Percentiles rank a stretch among this genome's conserved stretches.
Conservation (phyloP, 768 basidiomycete genomes). For the Leccinum imitatum region DNA sequence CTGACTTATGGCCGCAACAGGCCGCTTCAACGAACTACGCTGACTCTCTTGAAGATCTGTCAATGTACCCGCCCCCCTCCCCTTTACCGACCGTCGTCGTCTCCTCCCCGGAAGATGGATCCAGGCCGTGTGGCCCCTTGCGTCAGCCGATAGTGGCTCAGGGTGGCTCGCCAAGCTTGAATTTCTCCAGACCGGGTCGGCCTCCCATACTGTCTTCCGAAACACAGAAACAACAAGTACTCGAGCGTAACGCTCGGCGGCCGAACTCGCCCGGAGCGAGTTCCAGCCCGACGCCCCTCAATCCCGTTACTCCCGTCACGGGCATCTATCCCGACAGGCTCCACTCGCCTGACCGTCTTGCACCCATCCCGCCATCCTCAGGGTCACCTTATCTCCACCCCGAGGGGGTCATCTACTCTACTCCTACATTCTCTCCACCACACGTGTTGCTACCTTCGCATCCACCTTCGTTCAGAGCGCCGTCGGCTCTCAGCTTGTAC, state of each 20-base stretch:
- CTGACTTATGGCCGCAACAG: slow-evolving; percentile 23
- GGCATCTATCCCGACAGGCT: slow-evolving; percentile 16
- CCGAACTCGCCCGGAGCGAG: slow-evolving; percentile 31
- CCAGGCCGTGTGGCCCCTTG: slow-evolving; percentile 22
- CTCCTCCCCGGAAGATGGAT: slow-evolving; percentile 39
- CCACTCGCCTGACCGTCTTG: neutral
- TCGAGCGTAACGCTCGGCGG: slow-evolving; percentile 59
- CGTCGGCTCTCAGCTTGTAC: slow-evolving; percentile 48
- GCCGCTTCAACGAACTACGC: neutral
- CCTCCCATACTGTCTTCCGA: slow-evolving; percentile 40
- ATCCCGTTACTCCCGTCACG: slow-evolving; percentile 23
- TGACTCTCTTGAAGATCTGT: slow-evolving; percentile 2
- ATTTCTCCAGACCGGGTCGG: slow-evolving; percentile 66
- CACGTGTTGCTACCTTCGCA: slow-evolving; percentile 28
- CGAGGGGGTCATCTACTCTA: slow-evolving; percentile 6
- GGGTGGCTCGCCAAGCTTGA: slow-evolving; percentile 39
- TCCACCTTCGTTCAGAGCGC: slow-evolving; percentile 37
- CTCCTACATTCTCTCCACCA: slow-evolving; percentile 16
- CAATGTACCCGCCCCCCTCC: slow-evolving; percentile 21
- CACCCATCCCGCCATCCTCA: neutral
- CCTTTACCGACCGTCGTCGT: slow-evolving; percentile 54
- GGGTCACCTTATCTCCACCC: slow-evolving; percentile 20
- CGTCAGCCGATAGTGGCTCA: slow-evolving; percentile 42
- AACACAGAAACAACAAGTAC: slow-evolving; percentile 41
- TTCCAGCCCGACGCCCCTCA: slow-evolving; percentile 7